Evolutionary conservation across 495 filamentous ascomycete genomes (phyloP), one percentile per base, ranked within the genome.

Genomic region (Opeltia flavorubescens): DNA sequence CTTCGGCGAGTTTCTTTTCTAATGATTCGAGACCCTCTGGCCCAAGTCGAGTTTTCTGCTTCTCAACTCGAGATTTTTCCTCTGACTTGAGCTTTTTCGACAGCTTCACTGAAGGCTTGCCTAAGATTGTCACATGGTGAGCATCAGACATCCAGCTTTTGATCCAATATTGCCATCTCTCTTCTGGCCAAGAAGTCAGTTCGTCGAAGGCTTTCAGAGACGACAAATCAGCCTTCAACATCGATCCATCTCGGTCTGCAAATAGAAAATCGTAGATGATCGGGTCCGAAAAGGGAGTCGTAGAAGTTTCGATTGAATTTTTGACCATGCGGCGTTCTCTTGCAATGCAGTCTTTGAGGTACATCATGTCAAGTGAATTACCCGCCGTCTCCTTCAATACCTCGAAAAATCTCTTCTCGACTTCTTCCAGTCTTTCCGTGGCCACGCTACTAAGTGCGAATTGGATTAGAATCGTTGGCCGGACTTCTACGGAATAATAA

Each of bases 251-350:
- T 35, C 85, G 74, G 46, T 80, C 80, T 26, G 89, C 93, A 51
- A 87, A 99, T 24, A 96, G 69, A 62, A 93, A 91, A 55, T 96
- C 89, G 12, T 77, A 81, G 53, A 96, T 91, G 34, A 95, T 77
- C 31, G 82, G 79, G 47, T 74, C 81, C 1, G 84, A 78, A 59
- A 86, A 91, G 27, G 82, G 83, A 11, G 76, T 68, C 28, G 78
- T 79, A 13, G 80, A 82, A 34, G 68, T 75, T 60, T 99, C 91
- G 4, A 81, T 78, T 3, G 80, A 72, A 49, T 83, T 86, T 56
- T 85, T 89, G 57, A 83, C 70, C 51, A 85, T 81, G 29, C 87
- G 78, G 44, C 73, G 71, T 59, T 88, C 82, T 33, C 89, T 74
- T 49, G 74, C 74, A 28, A 95, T 75, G 57, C 88, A 94, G 56